Evolutionary conservation across 768 basidiomycete genomes (phyloP).

Genomic region (Mycena venus): DNA sequence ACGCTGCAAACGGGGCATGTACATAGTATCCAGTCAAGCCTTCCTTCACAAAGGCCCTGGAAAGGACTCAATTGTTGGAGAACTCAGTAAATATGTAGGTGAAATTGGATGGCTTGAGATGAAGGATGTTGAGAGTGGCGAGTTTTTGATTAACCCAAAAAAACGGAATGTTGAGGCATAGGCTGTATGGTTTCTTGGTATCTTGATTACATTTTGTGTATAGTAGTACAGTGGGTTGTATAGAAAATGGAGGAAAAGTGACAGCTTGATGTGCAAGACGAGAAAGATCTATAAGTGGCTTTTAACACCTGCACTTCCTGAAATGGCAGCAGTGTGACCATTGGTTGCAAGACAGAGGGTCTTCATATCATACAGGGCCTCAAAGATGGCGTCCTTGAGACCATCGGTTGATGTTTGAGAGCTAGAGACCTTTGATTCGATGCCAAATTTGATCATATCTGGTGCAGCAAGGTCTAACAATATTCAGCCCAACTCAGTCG

Average conservation of each 20-base stretch:
- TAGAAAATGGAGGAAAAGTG: slow-evolving; percentile 23
- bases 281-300: slow-evolving; percentile 45
- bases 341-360: slow-evolving; percentile 57
- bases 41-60: slow-evolving; percentile 72
- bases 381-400: slow-evolving; percentile 73
- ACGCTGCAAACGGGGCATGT: slow-evolving; percentile 84
- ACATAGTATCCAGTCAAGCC: slow-evolving; percentile 71
- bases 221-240: slow-evolving; percentile 9
- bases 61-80: slow-evolving; percentile 59
- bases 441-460: slow-evolving; percentile 88
- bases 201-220: slow-evolving; percentile 20
- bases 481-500: not conserved
- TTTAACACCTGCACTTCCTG: not conserved
- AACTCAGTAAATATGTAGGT: slow-evolving; percentile 53
- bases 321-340: slow-evolving; percentile 32
- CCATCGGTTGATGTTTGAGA: slow-evolving; percentile 75
- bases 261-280: not conserved
- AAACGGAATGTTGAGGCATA: slow-evolving; percentile 18
- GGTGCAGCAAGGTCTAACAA: slow-evolving; percentile 83
- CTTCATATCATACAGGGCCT: slow-evolving; percentile 80
- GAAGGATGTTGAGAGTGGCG: slow-evolving; percentile 54
- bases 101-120: slow-evolving; percentile 53
- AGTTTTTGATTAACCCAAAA: slow-evolving; percentile 38
- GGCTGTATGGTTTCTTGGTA: slow-evolving; percentile 11
- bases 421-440: slow-evolving; percentile 89